Conservation (phyloP, 2,329 filamentous ascomycete species). For the Arachnopeziza araneosa region DNA sequence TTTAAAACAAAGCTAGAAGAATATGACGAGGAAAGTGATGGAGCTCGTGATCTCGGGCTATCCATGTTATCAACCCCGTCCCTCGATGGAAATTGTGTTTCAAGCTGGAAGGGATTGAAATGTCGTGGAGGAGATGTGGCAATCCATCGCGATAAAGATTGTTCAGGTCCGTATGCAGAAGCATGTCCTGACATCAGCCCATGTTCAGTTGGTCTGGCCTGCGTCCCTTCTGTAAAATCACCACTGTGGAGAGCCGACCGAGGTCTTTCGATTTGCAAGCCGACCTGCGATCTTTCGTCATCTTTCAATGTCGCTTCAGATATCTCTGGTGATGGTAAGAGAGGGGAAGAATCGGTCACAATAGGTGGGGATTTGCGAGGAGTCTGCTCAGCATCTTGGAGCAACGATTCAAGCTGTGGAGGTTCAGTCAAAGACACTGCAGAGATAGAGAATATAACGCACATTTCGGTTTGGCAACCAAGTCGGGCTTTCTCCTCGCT, state of each 20-base stretch:
- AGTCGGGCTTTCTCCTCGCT: conserved; percentile 68
- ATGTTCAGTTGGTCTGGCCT: conserved; percentile 7
- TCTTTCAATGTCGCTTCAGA: conserved; percentile 29
- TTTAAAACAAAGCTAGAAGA: conserved; percentile 79
- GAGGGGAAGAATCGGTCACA: conserved; percentile 25
- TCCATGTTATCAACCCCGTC: conserved; percentile 13
- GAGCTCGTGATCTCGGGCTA: conserved; percentile 31
- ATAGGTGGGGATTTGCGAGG: conserved; percentile 18
- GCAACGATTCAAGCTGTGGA: conserved; percentile 25
- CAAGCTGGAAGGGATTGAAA: conserved; percentile 43
- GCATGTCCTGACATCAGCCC: conserved; percentile 15
- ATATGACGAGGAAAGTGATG: conserved; percentile 65
- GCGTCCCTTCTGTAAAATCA: conserved; percentile 48
- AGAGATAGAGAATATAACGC: conserved; percentile 20
- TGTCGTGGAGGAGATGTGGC: conserved; percentile 51
- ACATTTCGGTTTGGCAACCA: conserved; percentile 66
- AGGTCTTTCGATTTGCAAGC: conserved; percentile 70
- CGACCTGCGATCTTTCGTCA: conserved; percentile 44
- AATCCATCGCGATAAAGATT: conserved; percentile 36
- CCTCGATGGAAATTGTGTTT: conserved; percentile 26
- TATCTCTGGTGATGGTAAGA: conserved; percentile 32
- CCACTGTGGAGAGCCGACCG: conserved; percentile 68
- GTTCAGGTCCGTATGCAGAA: conserved; percentile 7
- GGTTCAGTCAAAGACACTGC: conserved; percentile 1
- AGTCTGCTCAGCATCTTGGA: conserved; percentile 24